Evolutionary conservation across 2,329 filamentous ascomycete species (phyloP), one percentile per base, ranked within the genome.

Genomic region (Albifimbria verrucaria): DNA sequence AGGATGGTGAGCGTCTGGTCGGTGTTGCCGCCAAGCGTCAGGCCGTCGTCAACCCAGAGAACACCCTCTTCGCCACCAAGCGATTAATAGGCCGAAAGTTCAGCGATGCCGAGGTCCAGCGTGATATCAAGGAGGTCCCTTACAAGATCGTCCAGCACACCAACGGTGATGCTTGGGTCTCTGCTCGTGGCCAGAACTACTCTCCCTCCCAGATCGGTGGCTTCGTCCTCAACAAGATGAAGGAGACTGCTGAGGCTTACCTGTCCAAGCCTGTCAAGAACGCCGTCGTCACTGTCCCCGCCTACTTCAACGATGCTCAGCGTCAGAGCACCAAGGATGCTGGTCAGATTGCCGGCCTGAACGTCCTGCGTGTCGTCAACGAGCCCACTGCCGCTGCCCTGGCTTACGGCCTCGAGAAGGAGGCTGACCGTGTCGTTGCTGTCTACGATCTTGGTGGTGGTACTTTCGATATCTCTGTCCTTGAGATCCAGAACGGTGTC

Each of bases 231-330:
- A 88, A 92, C 75, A 97, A 97, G 86, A 97, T 97, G 93, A 97
- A 96, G 86, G 93, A 97, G 83, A 97, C 93, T 50, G 93, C 93
- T 61, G 92, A 97, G 81, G 81, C 89, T 57, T 96, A 95, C 79
- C 85, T 96, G 61, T 86, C 89, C 77, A 96, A 92, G 81, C 85
- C 85, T 56, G 78, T 96, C 68, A 94, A 96, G 85, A 96, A 97
- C 72, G 93, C 92, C 65, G 93, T 97, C 57, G 93, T 97, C 64
- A 97, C 93, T 57, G 92, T 97, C 36, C 92, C 92, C 59, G 92
- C 92, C 66, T 97, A 97, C 83, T 97, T 97, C 85, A 97, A 97
- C 77, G 92, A 97, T 77, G 92, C 90, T 56, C 92, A 97, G 80
- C 90, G 92, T 78, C 93, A 97, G 78, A 92, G 92, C 65, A 97